Conservation (phyloP, 345 rosid species). For the Ricinus communis region DNA sequence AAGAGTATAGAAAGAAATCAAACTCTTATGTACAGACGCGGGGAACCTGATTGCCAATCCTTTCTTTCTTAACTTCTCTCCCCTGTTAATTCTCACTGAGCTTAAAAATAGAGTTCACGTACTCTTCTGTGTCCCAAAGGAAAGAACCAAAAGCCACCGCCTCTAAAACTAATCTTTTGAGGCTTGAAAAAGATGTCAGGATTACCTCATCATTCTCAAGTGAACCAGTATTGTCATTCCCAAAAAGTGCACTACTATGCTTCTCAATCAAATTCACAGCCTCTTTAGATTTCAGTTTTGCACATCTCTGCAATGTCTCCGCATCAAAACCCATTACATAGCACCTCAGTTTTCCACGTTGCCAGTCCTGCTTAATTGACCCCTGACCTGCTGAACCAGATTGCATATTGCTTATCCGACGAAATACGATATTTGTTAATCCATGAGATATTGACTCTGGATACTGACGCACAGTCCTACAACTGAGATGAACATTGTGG, state of each 20-base stretch:
- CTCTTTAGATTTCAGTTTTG: conserved; percentile 65
- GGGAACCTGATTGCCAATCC: neutral
- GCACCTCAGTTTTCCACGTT: conserved; percentile 45
- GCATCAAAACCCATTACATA: conserved; percentile 71
- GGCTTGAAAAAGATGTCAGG: conserved; percentile 72
- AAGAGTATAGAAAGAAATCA: conserved; percentile 1
- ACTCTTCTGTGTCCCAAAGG: conserved; percentile 88
- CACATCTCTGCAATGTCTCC: conserved; percentile 65
- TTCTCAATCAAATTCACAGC: conserved; percentile 66
- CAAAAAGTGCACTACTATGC: conserved; percentile 73
- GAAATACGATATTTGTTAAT: conserved; percentile 45
- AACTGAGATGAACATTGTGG: conserved; percentile 25
- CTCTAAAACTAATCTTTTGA: conserved; percentile 83
- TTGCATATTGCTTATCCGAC: conserved; percentile 20
- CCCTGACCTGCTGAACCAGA: conserved; percentile 27
- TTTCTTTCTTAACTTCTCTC: neutral
- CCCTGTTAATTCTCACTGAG: conserved; percentile 44
- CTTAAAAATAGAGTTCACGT: conserved; percentile 60
- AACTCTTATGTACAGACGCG: conserved; percentile 21
- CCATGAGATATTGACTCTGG: conserved; percentile 34
- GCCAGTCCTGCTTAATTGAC: conserved; percentile 21
- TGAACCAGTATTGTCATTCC: conserved; percentile 39
- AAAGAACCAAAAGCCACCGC: conserved; percentile 94
- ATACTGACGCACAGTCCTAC: conserved; percentile 33
- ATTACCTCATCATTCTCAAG: conserved; percentile 47